Evolutionary conservation across 768 basidiomycete species (phyloP), one percentile per base, ranked within the genome.

Genomic region (Mycena maculata): DNA sequence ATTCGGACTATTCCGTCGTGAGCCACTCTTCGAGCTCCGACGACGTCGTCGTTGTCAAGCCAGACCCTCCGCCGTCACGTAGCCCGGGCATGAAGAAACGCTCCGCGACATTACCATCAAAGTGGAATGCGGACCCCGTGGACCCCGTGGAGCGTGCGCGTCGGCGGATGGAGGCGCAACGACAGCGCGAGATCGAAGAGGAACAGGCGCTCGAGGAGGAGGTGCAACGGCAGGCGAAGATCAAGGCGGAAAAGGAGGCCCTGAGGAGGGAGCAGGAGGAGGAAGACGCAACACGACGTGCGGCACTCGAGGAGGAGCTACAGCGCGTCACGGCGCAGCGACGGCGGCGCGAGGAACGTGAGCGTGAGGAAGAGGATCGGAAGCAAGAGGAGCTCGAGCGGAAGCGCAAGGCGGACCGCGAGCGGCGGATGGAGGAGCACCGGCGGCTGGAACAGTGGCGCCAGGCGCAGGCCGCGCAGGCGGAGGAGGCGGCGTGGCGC

Each of bases 371-470:
- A 54, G 89, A 90, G 54, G 84, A 87, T 52, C 73, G 75, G 38
- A 82, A 78, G 45, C 76, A 74, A 13, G 70, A 59, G 44, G 84
- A 87, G 60, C 75, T 87, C n/a, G 83, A 80, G 70, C 82, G 85
- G 67, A 82, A 80, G 68, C 87, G 80, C 71, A 79, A 79, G 20
- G 61, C 52, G 10, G 61, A 52, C 18, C 56, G 85, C 61, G 81
- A 86, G 71, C 79, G 85, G 36, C 75, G 88, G 53, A 52, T 85
- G 53, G 84, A 87, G 60, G 83, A 87, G 68, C 85, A 87, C 60
- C 80, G 78, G 22, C 81, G 81, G 66, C 63, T 86, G 61, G 88
- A 88, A 63, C 76, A 82, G 53, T 88, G 87, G 88, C 78, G 87
- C 27, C 75, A 74, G 52, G 85, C 86, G 42, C 85, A 87, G 67